These are phyloP conservation scores for Malus orientalis DNA, from an alignment of 306 rosid species.

Conservation along the genomic window DNA sequence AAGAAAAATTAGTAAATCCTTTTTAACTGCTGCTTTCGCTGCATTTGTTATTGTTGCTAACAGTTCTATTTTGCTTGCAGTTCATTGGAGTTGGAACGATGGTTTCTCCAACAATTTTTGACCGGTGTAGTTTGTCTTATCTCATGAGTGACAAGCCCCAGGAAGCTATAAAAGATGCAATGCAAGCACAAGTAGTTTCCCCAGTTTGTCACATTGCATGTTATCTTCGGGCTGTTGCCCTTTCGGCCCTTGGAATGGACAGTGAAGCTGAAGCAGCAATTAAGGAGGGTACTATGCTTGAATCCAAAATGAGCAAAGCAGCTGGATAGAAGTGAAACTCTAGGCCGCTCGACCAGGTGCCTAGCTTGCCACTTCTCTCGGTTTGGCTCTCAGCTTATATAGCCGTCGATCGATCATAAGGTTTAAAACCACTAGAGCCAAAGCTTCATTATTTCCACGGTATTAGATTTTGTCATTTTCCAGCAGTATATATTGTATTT, in stretches of 20 bases:
- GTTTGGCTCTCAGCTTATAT: background rate
- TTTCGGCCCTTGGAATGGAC: slow-evolving; percentile 50
- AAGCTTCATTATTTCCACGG: background rate
- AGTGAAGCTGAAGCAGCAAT: slow-evolving; percentile 43
- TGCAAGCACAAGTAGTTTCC: slow-evolving; percentile 61
- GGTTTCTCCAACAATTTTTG: slow-evolving; percentile 67
- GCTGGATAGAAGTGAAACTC: slow-evolving; percentile 37
- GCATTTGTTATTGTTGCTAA: background rate
- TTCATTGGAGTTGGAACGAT: slow-evolving; percentile 62
- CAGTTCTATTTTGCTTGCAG: slow-evolving; percentile 27
- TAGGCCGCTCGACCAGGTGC: background rate
- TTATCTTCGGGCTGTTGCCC: slow-evolving; percentile 70
- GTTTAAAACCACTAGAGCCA: background rate
- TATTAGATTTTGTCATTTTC: no score
- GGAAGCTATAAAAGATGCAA: slow-evolving; percentile 62
- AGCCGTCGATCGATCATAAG: background rate
- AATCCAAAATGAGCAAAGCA: slow-evolving; percentile 36
- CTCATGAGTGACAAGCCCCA: slow-evolving; percentile 59
- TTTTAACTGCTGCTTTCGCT: background rate
- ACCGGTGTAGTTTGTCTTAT: slow-evolving; percentile 58
- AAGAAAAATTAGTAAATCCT: background rate
- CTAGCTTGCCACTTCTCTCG: background rate
- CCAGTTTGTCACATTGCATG: slow-evolving; percentile 73
- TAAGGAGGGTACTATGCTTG: slow-evolving; percentile 56
- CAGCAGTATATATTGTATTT: background rate